Base-by-base conservation (phyloP, 345 rosid species). In the Arabis alpina region DNA sequence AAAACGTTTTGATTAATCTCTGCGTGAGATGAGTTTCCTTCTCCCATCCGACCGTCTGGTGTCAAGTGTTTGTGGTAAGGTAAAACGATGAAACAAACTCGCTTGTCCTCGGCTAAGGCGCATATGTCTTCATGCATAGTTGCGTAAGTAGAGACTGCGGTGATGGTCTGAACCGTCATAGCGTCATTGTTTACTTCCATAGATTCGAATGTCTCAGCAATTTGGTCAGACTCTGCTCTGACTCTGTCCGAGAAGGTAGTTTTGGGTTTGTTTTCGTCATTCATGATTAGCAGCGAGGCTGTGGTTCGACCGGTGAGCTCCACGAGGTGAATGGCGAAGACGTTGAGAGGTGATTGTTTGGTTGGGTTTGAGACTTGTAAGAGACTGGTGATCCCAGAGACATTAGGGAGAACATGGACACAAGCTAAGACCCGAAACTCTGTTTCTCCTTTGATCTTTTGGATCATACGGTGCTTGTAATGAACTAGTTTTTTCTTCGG, bases 61-160 rank as follows among this genome's bases (percentile, higher is more conserved):
- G 76, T 49, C 67, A 71, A 64, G 45, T 67, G 74, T 42, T 71
- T 80, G 45, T 84, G 87, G 74, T 84, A 91, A 3, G 96, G 93
- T 51, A 89, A 57, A 49, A 91, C 58, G 54, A 87, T 71, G 51
- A 89, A 62, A 37, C 81, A 68, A 16, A 79, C 80, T 10, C 73
- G 63, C 64, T 86, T 89, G 59, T 86, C 96, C 67, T 86, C 86
- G 0, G 93, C 91, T 3, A 89, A 70, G 19, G 67, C 68, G 68
- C 90, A 83, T 0, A 89, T 70, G 51, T 87, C 94, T 54, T 88
- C 87, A 45, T 81, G 86, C 92, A 90, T 90, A 0, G 84, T 76
- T 30, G 82, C 32, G 75, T 76, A 82, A 8, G 87, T 85, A 3
- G 93, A 91, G 16, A 89, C 54, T 3, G 79, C 79, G 1, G 96